A percentile compares a stretch with the other conserved stretches of the same genome.
Evolutionary conservation across 129 eudicot species (phyloP).

Genomic region (Ambrosia artemisiifolia): DNA sequence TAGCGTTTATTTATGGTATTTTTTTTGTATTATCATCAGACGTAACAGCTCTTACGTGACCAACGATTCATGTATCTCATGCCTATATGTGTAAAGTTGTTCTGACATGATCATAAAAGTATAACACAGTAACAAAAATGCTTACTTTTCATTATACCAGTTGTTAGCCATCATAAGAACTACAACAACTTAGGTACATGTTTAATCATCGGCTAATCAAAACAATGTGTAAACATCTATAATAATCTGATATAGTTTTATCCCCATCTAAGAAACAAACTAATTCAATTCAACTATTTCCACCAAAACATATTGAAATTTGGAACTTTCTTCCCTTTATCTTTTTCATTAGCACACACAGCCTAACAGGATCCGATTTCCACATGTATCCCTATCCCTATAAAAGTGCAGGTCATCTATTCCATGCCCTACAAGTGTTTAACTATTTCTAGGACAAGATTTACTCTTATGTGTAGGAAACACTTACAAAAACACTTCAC

Average conservation of each 20-base stretch:
- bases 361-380: constrained; percentile 1
- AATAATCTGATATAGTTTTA: neutral
- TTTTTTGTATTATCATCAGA: too few relatives aligned
- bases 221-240: constrained; percentile 6
- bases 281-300: neutral
- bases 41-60: too few relatives aligned
- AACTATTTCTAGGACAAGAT: neutral
- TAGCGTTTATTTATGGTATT: too few relatives aligned
- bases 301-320: neutral
- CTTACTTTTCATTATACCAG: neutral
- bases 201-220: neutral
- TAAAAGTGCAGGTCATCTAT: neutral
- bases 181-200: neutral
- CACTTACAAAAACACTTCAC: neutral
- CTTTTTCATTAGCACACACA: neutral
- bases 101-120: too few relatives aligned
- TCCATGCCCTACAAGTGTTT: neutral
- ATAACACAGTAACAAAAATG: too few relatives aligned
- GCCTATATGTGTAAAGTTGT: too few relatives aligned
- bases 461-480: neutral
- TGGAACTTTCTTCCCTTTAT: neutral
- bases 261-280: constrained; percentile 11
- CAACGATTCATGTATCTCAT: too few relatives aligned
- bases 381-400: neutral
- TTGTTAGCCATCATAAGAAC: neutral